Evolutionary conservation across 2,329 filamentous ascomycete genomes (phyloP).

Genomic region (Epichloe glyceriae): DNA sequence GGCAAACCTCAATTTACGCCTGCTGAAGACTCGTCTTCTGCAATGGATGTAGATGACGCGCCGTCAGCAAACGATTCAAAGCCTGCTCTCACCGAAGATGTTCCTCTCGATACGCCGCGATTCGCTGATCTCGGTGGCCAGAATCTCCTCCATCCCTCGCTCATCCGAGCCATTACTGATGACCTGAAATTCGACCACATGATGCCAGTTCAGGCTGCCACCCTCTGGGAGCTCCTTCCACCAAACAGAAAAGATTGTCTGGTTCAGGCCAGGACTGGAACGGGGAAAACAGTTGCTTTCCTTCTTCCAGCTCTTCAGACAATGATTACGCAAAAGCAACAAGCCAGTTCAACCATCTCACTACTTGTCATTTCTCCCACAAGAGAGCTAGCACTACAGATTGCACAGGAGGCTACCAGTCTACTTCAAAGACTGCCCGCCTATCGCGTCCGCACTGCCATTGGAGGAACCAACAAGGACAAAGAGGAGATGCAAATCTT

Average conservation of each 20-base stretch:
- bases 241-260: slow-evolving; percentile 39
- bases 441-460: slow-evolving; percentile 65
- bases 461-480: slow-evolving; percentile 67
- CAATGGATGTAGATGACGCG: background rate
- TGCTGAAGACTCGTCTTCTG: background rate
- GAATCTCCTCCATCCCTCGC: slow-evolving; percentile 28
- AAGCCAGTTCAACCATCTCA: slow-evolving; percentile 31
- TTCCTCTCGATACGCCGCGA: slow-evolving; percentile 30
- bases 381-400: slow-evolving; percentile 57
- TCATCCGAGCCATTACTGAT: slow-evolving; percentile 34
- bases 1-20: background rate
- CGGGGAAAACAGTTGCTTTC: slow-evolving; percentile 77
- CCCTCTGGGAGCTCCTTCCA: slow-evolving; percentile 34
- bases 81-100: slow-evolving; percentile 11
- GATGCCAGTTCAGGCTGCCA: slow-evolving; percentile 42
- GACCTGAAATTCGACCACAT: slow-evolving; percentile 38
- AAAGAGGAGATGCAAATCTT: slow-evolving; percentile 59
- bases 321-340: slow-evolving; percentile 39
- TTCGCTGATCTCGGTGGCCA: slow-evolving; percentile 31
- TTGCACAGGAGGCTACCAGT: slow-evolving; percentile 56
- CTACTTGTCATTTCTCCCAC: slow-evolving; percentile 58
- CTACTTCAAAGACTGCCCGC: slow-evolving; percentile 59
- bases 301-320: slow-evolving; percentile 71
- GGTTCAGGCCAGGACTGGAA: slow-evolving; percentile 77
- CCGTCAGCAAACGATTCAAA: background rate